A percentile compares a stretch with the other conserved stretches of the same genome.
Conservation (phyloP, 257 asterid species). For the Mitragyna speciosa region DNA sequence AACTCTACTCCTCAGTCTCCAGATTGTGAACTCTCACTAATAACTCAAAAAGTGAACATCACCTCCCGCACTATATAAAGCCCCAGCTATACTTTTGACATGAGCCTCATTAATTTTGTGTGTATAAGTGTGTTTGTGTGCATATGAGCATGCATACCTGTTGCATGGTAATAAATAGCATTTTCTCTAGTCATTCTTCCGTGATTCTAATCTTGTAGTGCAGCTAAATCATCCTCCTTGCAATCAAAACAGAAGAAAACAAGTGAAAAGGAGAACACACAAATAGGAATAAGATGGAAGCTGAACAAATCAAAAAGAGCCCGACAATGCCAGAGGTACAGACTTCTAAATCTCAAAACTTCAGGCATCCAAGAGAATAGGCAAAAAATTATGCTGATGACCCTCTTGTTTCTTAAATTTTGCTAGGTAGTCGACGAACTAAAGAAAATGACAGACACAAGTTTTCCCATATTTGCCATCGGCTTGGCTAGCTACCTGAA, state of each 20-base stretch:
- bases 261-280: conserved; percentile 31
- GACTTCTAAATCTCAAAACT: conserved; percentile 30
- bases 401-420: conserved; percentile 1
- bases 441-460: conserved; percentile 56
- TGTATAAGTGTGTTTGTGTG: neutral
- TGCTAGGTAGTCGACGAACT: conserved; percentile 71
- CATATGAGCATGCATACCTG: conserved; percentile 17
- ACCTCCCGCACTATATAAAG: conserved; percentile 49
- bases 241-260: conserved; percentile 32
- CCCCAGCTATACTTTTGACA: conserved; percentile 24
- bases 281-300: conserved; percentile 48
- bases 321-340: conserved; percentile 63
- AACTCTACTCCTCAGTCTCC: conserved; percentile 19
- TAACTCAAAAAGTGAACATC: conserved; percentile 31
- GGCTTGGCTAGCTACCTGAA: conserved; percentile 73
- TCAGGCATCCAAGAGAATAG: conserved; percentile 12
- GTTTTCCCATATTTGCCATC: conserved; percentile 72
- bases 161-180: conserved; percentile 37
- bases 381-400: conserved; percentile 15
- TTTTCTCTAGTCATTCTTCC: neutral
- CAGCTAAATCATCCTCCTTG: neutral
- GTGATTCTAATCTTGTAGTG: neutral
- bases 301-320: conserved; percentile 48
- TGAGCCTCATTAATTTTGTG: conserved; percentile 23
- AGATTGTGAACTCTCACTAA: conserved; percentile 24